Base-by-base conservation (phyloP, 140 eudicot genomes). In the Stevia rebaudiana region DNA sequence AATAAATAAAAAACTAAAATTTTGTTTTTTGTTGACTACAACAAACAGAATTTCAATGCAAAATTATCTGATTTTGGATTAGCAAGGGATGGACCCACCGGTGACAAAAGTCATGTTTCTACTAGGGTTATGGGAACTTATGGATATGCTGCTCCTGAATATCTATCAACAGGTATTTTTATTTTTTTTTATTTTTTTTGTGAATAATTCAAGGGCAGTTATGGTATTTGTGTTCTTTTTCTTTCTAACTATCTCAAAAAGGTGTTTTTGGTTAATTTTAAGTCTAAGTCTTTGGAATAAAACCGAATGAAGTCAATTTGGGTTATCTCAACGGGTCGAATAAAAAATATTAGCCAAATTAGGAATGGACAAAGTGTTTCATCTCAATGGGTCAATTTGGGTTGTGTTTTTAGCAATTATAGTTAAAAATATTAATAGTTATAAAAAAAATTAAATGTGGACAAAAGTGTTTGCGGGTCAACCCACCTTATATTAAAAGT, bases 41-140 rank as follows among this genome's bases (percentile, higher is more conserved):
- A 70, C 55, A 28, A 35, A 41, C 96, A 92, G 98, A 76, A 73
- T 68, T 92, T 78, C 89, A 85, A 81, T 70, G 98, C 98, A 63
- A 92, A 92, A 67, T 92, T 92, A 54, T 92, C 98, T 30, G 98
- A 92, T 81, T 92, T 92, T 67, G 98, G 98, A 40, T 74, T 92
- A 81, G 98, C 98, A 58, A 79, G 94, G 61, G 98, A 92, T 56
- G 98, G 96, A n/a, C 98, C 98, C n/a, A 88, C 92, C 5, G 98
- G 87, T 64, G 98, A 92, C 65, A 85, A 81, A 71, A 87, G 96
- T 65, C 94, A 92, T 63, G 98, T 92, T 51, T 92, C 98, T 42
- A 92, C 98, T 24, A 72, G 96, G 72, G 89, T 92, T 31, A 88
- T 92, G 96, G 96, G 98, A 8, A 88, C 98, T n/a, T 88, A 75